These are phyloP conservation scores for Backusella westeae DNA, from an alignment of 192 early-diverging fungal genomes.

Conservation along the genomic window DNA sequence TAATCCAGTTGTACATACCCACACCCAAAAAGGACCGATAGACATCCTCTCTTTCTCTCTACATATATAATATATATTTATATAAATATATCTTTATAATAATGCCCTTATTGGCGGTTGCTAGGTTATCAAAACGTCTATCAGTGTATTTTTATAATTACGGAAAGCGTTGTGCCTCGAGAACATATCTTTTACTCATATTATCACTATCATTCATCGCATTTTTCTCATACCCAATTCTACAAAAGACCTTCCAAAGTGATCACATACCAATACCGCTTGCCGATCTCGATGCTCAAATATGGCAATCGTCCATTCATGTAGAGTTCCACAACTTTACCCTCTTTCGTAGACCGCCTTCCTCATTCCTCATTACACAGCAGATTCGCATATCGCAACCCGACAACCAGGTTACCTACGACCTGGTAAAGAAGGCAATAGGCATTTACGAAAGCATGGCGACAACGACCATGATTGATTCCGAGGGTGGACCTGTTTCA, in stretches of 20 bases:
- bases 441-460: slow-evolving; percentile 10
- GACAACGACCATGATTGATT: neutral
- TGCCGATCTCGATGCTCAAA: slow-evolving; percentile 15
- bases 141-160: slow-evolving; percentile 29
- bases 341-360: neutral
- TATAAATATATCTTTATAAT: too few species aligned
- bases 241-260: neutral
- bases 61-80: too few species aligned
- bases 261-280: neutral
- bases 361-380: slow-evolving; percentile 6
- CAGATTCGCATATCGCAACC: slow-evolving; percentile 21
- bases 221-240: slow-evolving; percentile 12
- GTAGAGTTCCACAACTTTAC: slow-evolving; percentile 12
- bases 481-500: neutral
- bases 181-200: slow-evolving; percentile 7
- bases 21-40: neutral
- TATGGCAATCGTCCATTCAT: slow-evolving; percentile 20
- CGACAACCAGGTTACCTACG: slow-evolving; percentile 9
- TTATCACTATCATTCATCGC: slow-evolving; percentile 13
- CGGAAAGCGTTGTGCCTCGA: slow-evolving; percentile 17
- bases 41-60: neutral
- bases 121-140: neutral
- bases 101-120: slow-evolving; percentile 16
- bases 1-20: neutral
- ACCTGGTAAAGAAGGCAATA: slow-evolving; percentile 14